Conservation (phyloP, 345 rosid genomes). For the Eucalyptus marginata region DNA sequence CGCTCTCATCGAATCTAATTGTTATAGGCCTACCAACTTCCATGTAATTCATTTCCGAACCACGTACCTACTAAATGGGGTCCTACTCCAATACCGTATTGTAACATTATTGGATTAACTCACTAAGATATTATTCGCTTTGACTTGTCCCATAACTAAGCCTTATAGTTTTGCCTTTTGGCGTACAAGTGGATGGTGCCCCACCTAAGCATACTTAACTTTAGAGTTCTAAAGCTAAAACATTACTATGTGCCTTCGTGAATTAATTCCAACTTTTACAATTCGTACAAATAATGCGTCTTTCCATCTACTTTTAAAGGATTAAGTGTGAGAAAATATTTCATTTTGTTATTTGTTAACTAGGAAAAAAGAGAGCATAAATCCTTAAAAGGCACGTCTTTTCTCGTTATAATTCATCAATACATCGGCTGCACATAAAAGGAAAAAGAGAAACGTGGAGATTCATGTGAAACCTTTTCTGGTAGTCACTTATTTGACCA, state of each 20-base stretch:
- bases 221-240: no score
- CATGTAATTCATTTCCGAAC: rapidly evolving
- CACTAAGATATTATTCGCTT: rapidly evolving
- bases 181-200: no score
- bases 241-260: no score
- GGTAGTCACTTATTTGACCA: neutral
- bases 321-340: neutral
- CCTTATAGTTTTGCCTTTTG: no score
- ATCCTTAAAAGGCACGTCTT: neutral
- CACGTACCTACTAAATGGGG: rapidly evolving
- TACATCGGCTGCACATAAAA: neutral
- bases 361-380: no score
- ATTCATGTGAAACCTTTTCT: neutral
- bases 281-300: neutral
- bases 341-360: neutral
- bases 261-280: no score
- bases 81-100: rapidly evolving
- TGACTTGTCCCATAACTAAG: no score
- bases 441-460: neutral
- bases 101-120: no score
- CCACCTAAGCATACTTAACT: no score
- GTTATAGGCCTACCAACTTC: rapidly evolving
- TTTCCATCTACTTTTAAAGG: neutral
- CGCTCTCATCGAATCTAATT: rapidly evolving
- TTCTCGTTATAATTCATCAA: neutral